Percentiles rank a stretch among this genome's conserved stretches.
These are phyloP conservation scores for Priceomyces medius DNA, from an alignment of 805 yeast genomes.

Conservation along the genomic window DNA sequence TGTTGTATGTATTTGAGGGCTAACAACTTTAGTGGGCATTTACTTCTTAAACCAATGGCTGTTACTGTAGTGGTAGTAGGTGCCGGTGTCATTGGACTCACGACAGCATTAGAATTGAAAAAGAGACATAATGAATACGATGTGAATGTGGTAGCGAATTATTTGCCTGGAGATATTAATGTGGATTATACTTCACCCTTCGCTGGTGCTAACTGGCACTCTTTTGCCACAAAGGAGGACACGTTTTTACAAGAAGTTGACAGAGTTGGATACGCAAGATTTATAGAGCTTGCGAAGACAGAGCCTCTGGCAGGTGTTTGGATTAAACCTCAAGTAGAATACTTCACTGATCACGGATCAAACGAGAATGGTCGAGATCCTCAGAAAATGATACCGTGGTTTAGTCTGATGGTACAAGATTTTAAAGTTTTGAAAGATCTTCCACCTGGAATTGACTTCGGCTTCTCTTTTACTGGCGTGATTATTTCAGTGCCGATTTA, in stretches of 20 bases:
- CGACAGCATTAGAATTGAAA: conserved; percentile 33
- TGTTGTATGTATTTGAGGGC: too few relatives aligned
- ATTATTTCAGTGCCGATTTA: conserved; percentile 61
- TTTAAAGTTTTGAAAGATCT: conserved; percentile 39
- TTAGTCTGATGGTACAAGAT: conserved; percentile 39
- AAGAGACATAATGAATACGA: conserved; percentile 16
- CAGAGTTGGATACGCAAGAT: conserved; percentile 46
- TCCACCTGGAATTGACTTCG: conserved; percentile 43
- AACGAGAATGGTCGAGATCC: conserved; percentile 7
- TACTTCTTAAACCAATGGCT: background rate
- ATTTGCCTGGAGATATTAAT: conserved; percentile 55
- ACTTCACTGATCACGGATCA: conserved; percentile 14
- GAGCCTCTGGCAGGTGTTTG: conserved; percentile 54
- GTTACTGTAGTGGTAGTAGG: conserved; percentile 21
- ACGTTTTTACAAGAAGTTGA: conserved; percentile 42
- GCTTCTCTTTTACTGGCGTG: conserved; percentile 51
- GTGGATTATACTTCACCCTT: conserved; percentile 61
- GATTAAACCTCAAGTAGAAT: conserved; percentile 17
- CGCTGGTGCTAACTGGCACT: conserved; percentile 74
- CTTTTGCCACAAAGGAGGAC: conserved; percentile 50
- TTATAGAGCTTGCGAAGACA: conserved; percentile 43
- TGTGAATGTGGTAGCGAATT: conserved; percentile 31
- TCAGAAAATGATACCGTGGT: conserved; percentile 46
- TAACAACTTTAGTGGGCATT: too few relatives aligned
- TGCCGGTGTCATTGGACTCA: conserved; percentile 40